Conservation (phyloP, 1,284 basidiomycete genomes). For the Trichosporon asahii region DNA sequence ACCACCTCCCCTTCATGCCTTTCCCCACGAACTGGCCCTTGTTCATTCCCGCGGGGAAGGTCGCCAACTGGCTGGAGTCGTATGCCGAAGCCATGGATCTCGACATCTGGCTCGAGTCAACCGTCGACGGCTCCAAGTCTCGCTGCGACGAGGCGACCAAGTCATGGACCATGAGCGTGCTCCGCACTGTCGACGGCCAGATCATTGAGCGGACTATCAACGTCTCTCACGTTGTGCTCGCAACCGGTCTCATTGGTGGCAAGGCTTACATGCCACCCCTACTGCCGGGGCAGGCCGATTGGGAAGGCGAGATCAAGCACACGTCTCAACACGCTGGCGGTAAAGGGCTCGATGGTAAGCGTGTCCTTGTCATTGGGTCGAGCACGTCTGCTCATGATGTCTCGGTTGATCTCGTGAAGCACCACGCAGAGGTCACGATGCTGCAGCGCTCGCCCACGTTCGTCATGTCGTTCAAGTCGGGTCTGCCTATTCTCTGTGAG, state of each 20-base stretch:
- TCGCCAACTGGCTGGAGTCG: conserved; percentile 66
- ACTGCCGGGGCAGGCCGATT: conserved; percentile 54
- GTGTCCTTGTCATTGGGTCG: not conserved
- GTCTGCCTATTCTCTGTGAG: conserved; percentile 49
- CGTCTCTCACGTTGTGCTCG: conserved; percentile 37
- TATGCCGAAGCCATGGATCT: conserved; percentile 65
- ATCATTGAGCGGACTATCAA: conserved; percentile 54
- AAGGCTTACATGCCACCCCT: conserved; percentile 56
- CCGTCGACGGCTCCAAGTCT: conserved; percentile 51
- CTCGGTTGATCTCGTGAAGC: conserved; percentile 53
- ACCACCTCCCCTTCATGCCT: conserved; percentile 36
- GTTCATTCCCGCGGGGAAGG: conserved; percentile 53
- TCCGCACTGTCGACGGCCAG: conserved; percentile 50
- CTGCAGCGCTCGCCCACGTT: conserved; percentile 64
- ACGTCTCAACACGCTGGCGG: conserved; percentile 57
- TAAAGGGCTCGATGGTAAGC: not conserved
- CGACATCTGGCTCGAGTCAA: conserved; percentile 63
- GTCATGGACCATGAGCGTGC: conserved; percentile 55
- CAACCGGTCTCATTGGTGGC: conserved; percentile 61
- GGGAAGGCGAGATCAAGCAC: conserved; percentile 60
- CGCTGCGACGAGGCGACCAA: conserved; percentile 55
- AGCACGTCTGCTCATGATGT: not conserved
- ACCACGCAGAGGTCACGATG: conserved; percentile 60
- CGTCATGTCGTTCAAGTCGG: conserved; percentile 59
- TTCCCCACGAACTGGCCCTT: conserved; percentile 38